These are phyloP conservation scores for Mrakiaceae sp. DNA, from an alignment of 1,284 basidiomycete species.

Conservation along the genomic window DNA sequence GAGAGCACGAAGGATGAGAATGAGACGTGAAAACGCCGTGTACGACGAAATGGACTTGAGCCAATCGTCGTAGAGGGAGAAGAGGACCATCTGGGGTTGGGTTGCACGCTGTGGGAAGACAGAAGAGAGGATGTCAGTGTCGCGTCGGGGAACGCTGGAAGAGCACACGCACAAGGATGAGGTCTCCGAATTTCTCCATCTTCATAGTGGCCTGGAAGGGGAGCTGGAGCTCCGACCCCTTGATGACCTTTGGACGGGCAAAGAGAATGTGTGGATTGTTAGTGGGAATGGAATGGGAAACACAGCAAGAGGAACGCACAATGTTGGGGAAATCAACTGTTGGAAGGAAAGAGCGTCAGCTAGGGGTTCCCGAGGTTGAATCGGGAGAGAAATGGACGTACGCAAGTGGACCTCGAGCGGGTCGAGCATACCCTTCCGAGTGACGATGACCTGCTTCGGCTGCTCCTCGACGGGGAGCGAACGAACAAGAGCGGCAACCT, in stretches of 20 bases:
- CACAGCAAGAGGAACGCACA: conserved; percentile 27
- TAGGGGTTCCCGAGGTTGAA: background rate
- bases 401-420: conserved; percentile 93
- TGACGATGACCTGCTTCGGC: conserved; percentile 98
- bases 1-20: conserved; percentile 85
- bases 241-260: conserved; percentile 50
- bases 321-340: conserved; percentile 94
- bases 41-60: conserved; percentile 97
- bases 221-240: conserved; percentile 93
- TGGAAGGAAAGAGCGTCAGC: background rate
- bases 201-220: conserved; percentile 99
- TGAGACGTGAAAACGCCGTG: conserved; percentile 96
- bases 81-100: conserved; percentile 98
- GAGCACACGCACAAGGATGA: conserved; percentile 57
- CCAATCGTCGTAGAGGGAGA: conserved; percentile 99
- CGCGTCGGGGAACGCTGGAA: background rate
- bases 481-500: conserved; percentile 94
- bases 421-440: conserved; percentile 98
- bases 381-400: background rate
- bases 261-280: too few species aligned
- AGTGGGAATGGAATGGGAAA: too few species aligned
- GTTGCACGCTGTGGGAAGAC: conserved; percentile 57
- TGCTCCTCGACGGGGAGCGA: conserved; percentile 98
- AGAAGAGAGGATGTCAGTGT: conserved; percentile 12
- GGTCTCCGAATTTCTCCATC: conserved; percentile 99